These are phyloP conservation scores for Magnusiomyces suaveolens DNA, from an alignment of 1,139 yeast species.

Conservation along the genomic window DNA sequence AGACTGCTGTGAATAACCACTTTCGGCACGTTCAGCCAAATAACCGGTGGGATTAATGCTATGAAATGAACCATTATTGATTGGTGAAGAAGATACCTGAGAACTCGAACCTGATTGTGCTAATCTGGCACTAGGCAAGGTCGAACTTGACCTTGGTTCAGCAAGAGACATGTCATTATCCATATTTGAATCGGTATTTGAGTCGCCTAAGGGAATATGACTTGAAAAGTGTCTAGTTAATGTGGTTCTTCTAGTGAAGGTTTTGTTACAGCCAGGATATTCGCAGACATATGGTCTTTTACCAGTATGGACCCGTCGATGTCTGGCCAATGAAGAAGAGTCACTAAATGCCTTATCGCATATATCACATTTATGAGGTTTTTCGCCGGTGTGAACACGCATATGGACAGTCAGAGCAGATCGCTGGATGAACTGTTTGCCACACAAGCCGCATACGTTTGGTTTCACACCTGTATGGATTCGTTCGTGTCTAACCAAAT, in stretches of 20 bases:
- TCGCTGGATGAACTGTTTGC: constrained; percentile 56
- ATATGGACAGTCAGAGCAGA: constrained; percentile 65
- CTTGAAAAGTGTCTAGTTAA: constrained; percentile 57
- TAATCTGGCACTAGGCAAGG: too few relatives aligned
- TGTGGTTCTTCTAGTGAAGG: constrained; percentile 60
- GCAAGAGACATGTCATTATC: not conserved
- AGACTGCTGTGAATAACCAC: not conserved
- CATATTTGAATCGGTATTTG: not conserved
- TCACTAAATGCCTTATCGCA: constrained; percentile 34
- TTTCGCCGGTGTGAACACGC: constrained; percentile 82
- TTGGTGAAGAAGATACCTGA: not conserved
- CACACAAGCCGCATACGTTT: constrained; percentile 29
- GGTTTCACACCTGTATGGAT: constrained; percentile 77
- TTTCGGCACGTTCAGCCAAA: not conserved
- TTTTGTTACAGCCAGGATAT: constrained; percentile 55
- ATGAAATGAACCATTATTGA: not conserved
- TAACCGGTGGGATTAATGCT: not conserved
- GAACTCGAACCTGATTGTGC: not conserved
- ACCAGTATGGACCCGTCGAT: constrained; percentile 34
- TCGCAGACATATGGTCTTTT: constrained; percentile 66
- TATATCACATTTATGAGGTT: constrained; percentile 36
- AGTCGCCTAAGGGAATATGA: constrained; percentile 32
- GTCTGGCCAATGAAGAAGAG: constrained; percentile 35
- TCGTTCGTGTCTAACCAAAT: constrained; percentile 61
- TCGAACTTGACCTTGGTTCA: too few relatives aligned